These are phyloP conservation scores for Lactifluus pinguis DNA, from an alignment of 768 basidiomycete genomes.

Conservation along the genomic window DNA sequence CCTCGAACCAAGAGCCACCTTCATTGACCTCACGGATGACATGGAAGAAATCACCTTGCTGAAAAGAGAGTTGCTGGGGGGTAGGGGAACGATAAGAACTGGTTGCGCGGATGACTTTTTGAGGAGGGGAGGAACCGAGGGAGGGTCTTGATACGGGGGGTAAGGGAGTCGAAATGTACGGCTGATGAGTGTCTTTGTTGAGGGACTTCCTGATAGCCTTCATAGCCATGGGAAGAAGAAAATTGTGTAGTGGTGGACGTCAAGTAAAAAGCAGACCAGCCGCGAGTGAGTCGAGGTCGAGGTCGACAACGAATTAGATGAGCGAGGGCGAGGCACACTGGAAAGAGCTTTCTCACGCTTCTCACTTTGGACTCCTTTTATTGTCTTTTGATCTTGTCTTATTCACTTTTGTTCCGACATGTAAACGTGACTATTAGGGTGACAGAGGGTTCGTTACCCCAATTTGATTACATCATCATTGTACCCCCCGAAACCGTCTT, in stretches of 20 bases:
- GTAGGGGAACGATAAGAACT: slow-evolving; percentile 53
- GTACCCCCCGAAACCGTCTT: background rate
- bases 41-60: slow-evolving; percentile 96
- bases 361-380: background rate
- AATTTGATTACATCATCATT: slow-evolving; percentile 1
- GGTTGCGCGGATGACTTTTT: slow-evolving; percentile 90
- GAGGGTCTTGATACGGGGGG: slow-evolving; percentile 63
- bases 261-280: slow-evolving; percentile 21
- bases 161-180: slow-evolving; percentile 60
- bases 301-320: too few species aligned
- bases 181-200: slow-evolving; percentile 56
- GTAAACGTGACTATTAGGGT: background rate
- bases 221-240: slow-evolving; percentile 38
- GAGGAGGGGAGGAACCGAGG: slow-evolving; percentile 64
- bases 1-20: slow-evolving; percentile 74
- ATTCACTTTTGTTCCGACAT: too few species aligned
- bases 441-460: background rate
- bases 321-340: too few species aligned
- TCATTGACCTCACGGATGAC: slow-evolving; percentile 67
- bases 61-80: slow-evolving; percentile 83
- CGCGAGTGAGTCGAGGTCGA: slow-evolving; percentile 4
- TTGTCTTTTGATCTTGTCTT: background rate
- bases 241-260: slow-evolving; percentile 15
- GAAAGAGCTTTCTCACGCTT: slow-evolving; percentile 8
- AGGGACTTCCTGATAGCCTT: slow-evolving; percentile 79